Evolutionary conservation across 805 yeast species (phyloP).

Genomic region (Komagataella pastoris): DNA sequence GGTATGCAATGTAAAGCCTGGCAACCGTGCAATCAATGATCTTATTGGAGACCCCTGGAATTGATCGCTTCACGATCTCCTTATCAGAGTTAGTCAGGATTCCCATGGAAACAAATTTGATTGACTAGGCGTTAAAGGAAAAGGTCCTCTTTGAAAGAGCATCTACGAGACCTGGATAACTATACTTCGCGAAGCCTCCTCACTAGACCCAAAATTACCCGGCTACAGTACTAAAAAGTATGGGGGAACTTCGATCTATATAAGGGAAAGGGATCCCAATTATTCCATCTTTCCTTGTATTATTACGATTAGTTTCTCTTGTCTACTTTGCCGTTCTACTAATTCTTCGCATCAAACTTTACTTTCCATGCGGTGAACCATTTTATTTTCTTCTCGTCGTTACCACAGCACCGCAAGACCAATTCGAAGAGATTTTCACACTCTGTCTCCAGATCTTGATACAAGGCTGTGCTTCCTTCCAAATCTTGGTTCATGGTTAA

Average conservation of each 20-base stretch:
- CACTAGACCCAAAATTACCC: neutral
- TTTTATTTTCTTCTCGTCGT: neutral
- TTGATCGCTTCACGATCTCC: conserved; percentile 76
- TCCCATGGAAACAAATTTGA: conserved; percentile 1
- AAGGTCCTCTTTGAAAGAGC: neutral
- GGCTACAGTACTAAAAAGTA: neutral
- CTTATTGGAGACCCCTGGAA: conserved; percentile 82
- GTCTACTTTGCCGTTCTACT: neutral
- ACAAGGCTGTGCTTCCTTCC: neutral
- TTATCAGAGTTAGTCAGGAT: conserved; percentile 40
- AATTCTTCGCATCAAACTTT: neutral
- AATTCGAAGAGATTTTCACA: neutral
- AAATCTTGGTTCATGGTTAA: neutral
- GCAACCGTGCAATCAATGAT: conserved; percentile 87
- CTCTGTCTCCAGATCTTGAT: neutral
- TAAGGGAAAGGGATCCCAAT: neutral
- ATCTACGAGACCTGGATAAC: neutral
- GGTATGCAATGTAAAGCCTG: conserved; percentile 79
- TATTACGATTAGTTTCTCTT: neutral
- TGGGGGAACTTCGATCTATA: neutral
- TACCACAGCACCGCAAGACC: neutral
- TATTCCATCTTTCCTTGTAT: neutral
- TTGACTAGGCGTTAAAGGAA: neutral
- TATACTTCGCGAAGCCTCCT: neutral
- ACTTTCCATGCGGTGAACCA: neutral